Evolutionary conservation across 1,139 yeast genomes (phyloP).

Genomic region (Taphrina flavorubra): DNA sequence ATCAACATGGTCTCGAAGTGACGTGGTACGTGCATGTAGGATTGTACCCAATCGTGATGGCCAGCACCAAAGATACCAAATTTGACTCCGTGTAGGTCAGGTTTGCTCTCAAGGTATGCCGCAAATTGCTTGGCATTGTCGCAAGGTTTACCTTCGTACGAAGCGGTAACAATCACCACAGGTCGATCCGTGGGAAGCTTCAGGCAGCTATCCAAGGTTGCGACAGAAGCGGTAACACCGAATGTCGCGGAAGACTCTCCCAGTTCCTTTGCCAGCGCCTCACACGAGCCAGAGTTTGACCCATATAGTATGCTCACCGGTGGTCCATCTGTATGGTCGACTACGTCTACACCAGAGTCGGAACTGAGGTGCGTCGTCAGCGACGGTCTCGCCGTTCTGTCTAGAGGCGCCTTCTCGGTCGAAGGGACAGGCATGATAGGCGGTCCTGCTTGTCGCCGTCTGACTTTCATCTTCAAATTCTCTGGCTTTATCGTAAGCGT

Average conservation of each 20-base stretch:
- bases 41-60: slow-evolving; percentile 41
- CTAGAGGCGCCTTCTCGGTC: slow-evolving; percentile 12
- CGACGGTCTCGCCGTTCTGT: slow-evolving; percentile 1
- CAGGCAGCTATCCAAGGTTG: slow-evolving; percentile 32
- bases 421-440: slow-evolving; percentile 36
- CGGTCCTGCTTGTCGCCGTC: slow-evolving; percentile 35
- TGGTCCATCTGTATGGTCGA: slow-evolving; percentile 19
- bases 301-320: slow-evolving; percentile 32
- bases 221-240: slow-evolving; percentile 17
- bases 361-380: not conserved
- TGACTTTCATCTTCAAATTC: slow-evolving; percentile 31
- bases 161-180: slow-evolving; percentile 37
- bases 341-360: slow-evolving; percentile 32
- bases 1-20: slow-evolving; percentile 30
- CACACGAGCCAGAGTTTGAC: slow-evolving; percentile 41
- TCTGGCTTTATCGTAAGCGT: slow-evolving; percentile 40
- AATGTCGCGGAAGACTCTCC: slow-evolving; percentile 18
- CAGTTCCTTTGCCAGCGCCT: slow-evolving; percentile 36
- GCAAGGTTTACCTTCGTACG: slow-evolving; percentile 41
- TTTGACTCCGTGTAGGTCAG: slow-evolving; percentile 34
- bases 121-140: slow-evolving; percentile 41
- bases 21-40: slow-evolving; percentile 36
- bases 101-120: slow-evolving; percentile 29
- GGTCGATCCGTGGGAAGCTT: slow-evolving; percentile 31
- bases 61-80: slow-evolving; percentile 41